Conservation (phyloP, 2,329 filamentous ascomycete genomes). For the Rasamsonia emersonii region DNA sequence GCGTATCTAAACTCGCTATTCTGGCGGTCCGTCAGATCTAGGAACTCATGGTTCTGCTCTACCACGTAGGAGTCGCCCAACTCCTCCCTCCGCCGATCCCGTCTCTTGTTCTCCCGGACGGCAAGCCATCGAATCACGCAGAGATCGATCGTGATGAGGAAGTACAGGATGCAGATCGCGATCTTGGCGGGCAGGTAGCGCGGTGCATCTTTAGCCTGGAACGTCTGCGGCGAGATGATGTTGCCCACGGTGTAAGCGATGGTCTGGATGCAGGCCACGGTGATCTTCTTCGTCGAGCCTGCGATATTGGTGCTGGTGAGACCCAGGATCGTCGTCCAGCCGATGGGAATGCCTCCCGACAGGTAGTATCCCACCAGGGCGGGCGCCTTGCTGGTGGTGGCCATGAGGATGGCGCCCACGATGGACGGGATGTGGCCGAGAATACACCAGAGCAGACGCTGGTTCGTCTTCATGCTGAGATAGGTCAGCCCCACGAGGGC, state of each 20-base stretch:
- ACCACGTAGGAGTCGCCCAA: conserved; percentile 15
- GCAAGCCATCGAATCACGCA: conserved; percentile 22
- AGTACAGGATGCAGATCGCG: conserved; percentile 19
- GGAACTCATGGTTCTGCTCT: conserved; percentile 26
- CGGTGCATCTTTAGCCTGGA: conserved; percentile 28
- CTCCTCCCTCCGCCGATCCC: conserved; percentile 18
- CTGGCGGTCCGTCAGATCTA: conserved; percentile 19
- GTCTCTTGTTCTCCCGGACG: conserved; percentile 18
- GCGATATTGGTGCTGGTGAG: conserved; percentile 29
- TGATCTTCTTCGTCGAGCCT: conserved; percentile 30
- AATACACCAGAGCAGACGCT: conserved; percentile 28
- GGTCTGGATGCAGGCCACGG: conserved; percentile 24
- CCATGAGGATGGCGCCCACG: conserved; percentile 31
- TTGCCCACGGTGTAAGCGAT: conserved; percentile 34
- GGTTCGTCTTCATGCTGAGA: conserved; percentile 26
- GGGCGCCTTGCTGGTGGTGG: conserved; percentile 27
- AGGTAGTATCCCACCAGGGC: conserved; percentile 32
- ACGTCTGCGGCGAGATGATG: conserved; percentile 36
- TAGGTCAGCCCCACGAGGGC: conserved; percentile 29
- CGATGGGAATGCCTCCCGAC: conserved; percentile 29
- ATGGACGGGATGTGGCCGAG: conserved; percentile 28
- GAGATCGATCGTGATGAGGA: conserved; percentile 21
- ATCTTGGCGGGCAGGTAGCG: conserved; percentile 20
- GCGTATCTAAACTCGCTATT: conserved; percentile 18
- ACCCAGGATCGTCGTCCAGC: conserved; percentile 31